phyloP scores from a whole-genome alignment of 495 filamentous ascomycete genomes.

The Tricharina praecox region DNA sequence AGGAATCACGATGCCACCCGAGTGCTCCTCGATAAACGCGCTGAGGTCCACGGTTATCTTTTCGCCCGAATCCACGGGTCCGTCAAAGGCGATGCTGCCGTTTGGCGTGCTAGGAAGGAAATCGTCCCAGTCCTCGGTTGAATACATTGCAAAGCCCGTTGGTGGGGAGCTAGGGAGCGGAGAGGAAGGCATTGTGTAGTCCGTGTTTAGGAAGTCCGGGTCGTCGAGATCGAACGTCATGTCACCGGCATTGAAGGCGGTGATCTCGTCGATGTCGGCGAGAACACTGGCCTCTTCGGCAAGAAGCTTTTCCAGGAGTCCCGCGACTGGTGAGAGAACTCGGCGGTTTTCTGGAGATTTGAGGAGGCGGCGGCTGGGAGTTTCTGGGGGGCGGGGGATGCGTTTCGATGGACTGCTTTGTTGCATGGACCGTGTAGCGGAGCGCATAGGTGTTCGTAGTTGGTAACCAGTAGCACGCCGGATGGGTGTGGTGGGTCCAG shows the following conservation, averaged over 20 bases:
- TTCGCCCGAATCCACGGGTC: background rate
- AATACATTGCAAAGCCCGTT: constrained; percentile 1
- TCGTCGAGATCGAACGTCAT: constrained; percentile 9
- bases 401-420: constrained; percentile 9
- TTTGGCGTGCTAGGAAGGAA: constrained; percentile 21
- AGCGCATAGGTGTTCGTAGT: constrained; percentile 15
- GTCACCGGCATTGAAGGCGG: too few species aligned
- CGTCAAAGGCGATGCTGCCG: background rate
- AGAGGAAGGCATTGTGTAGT: constrained; percentile 24
- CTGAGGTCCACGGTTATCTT: constrained; percentile 3
- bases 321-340: constrained; percentile 19
- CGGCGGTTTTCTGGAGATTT: constrained; percentile 5
- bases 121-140: constrained; percentile 12
- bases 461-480: background rate
- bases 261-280: constrained; percentile 8
- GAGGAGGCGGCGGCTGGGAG: constrained; percentile 10
- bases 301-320: constrained; percentile 22
- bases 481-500: constrained; percentile 36
- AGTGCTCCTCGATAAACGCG: constrained; percentile 8
- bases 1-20: too few species aligned
- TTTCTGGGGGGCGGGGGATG: constrained; percentile 5
- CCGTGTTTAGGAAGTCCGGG: constrained; percentile 20
- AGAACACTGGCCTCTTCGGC: constrained; percentile 8
- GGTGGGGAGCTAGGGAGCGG: constrained; percentile 13
- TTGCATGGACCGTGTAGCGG: constrained; percentile 5